phyloP scores from a whole-genome alignment of 768 basidiomycete genomes.

The Phylloporus rhodoxanthus region DNA sequence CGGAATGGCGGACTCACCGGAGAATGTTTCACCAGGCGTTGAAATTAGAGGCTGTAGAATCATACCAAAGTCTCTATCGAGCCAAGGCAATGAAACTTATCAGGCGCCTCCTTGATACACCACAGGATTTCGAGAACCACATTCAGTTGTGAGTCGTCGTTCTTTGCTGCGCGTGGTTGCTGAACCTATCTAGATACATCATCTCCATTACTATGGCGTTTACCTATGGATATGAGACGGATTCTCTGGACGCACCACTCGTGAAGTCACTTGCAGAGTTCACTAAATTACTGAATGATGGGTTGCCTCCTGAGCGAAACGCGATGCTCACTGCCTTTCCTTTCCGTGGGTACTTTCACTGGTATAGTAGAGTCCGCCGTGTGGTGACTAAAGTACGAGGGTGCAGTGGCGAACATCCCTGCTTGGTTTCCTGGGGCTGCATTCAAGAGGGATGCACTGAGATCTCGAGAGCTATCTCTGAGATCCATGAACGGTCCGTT shows the following conservation, averaged over 20 bases:
- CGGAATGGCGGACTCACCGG: slow-evolving; percentile 26
- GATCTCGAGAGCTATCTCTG: slow-evolving; percentile 24
- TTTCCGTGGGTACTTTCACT: slow-evolving; percentile 16
- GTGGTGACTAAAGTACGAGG: slow-evolving; percentile 1
- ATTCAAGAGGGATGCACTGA: slow-evolving; percentile 25
- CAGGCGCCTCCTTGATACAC: slow-evolving; percentile 18
- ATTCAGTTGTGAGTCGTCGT: slow-evolving; percentile 15
- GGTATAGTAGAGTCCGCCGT: background rate
- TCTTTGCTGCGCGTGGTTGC: background rate
- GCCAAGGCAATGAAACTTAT: slow-evolving; percentile 18
- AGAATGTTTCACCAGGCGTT: slow-evolving; percentile 26
- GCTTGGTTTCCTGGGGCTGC: slow-evolving; percentile 28
- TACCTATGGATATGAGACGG: slow-evolving; percentile 27
- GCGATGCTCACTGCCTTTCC: slow-evolving; percentile 27
- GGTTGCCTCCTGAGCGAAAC: slow-evolving; percentile 22
- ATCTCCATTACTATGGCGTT: slow-evolving; percentile 28
- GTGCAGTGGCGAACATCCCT: slow-evolving; percentile 24
- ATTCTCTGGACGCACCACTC: slow-evolving; percentile 24
- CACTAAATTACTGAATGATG: slow-evolving; percentile 18
- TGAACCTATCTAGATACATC: slow-evolving; percentile 20
- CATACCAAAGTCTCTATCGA: slow-evolving; percentile 21
- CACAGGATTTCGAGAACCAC: slow-evolving; percentile 22
- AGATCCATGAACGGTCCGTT: slow-evolving; percentile 23
- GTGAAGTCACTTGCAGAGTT: slow-evolving; percentile 25
- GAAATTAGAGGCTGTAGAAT: slow-evolving; percentile 15